Evolutionary conservation across 2,329 filamentous ascomycete species (phyloP).

Genomic region (Penicillium sp.): DNA sequence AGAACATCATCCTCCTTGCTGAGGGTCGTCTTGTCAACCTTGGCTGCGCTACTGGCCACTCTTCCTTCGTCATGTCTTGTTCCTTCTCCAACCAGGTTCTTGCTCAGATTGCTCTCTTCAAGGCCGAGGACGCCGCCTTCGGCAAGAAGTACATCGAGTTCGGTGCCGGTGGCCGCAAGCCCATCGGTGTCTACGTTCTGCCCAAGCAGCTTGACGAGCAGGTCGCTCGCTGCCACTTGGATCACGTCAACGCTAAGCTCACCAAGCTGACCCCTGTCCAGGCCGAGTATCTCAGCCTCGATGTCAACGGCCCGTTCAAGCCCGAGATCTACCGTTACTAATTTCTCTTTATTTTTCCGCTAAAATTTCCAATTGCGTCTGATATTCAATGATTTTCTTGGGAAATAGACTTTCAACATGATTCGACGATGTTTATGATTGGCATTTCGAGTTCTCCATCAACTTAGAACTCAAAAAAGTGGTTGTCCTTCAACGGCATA

Average conservation of each 20-base stretch:
- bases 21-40: conserved; percentile 99
- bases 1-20: conserved; percentile 96
- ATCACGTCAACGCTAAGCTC: conserved; percentile 92
- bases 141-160: conserved; percentile 95
- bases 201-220: conserved; percentile 99
- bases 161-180: conserved; percentile 85
- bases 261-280: conserved; percentile 80
- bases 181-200: conserved; percentile 89
- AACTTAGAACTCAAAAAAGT: conserved; percentile 48
- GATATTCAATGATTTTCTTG: conserved; percentile 33
- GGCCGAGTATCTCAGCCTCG: conserved; percentile 90
- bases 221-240: conserved; percentile 89
- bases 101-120: conserved; percentile 97
- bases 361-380: conserved; percentile 29
- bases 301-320: conserved; percentile 91
- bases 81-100: conserved; percentile 99
- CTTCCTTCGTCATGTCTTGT: conserved; percentile 99
- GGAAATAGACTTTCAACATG: conserved; percentile 53
- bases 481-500: conserved; percentile 64
- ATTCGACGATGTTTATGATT: conserved; percentile 59
- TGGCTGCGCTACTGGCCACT: conserved; percentile 98
- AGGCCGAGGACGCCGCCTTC: conserved; percentile 83
- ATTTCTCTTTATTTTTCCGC: conserved; percentile 32
- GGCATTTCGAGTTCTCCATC: conserved; percentile 51
- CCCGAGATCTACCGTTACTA: conserved; percentile 73